phyloP scores from a whole-genome alignment of 2,329 filamentous ascomycete genomes.

The Chaetothyriales sp. region DNA sequence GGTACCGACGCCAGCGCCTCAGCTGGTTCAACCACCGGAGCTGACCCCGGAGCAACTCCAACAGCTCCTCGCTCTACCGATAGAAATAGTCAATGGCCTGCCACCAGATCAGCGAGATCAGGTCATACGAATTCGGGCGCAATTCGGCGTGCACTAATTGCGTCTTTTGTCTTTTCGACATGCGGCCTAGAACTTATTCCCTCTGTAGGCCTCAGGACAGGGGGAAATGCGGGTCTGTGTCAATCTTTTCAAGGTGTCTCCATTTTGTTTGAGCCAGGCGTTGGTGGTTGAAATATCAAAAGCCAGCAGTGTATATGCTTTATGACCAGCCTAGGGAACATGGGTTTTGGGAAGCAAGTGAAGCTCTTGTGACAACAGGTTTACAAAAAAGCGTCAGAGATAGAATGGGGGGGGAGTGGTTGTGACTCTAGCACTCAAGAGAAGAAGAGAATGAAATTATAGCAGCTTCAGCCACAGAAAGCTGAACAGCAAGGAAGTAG shows the following conservation, averaged over 20 bases:
- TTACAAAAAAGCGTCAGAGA: too few species aligned
- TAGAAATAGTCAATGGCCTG: conserved; percentile 63
- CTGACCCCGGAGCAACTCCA: conserved; percentile 53
- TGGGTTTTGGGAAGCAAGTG: not conserved
- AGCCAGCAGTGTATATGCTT: not conserved
- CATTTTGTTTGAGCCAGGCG: not conserved
- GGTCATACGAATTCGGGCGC: conserved; percentile 60
- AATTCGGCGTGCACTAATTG: conserved; percentile 28
- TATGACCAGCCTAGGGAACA: not conserved
- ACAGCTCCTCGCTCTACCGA: conserved; percentile 66
- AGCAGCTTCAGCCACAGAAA: too few species aligned
- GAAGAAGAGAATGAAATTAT: too few species aligned
- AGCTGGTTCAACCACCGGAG: conserved; percentile 25
- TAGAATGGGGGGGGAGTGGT: too few species aligned
- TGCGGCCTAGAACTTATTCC: not conserved
- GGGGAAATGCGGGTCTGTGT: not conserved
- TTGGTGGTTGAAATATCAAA: not conserved
- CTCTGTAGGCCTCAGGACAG: too few species aligned
- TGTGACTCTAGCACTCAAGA: too few species aligned
- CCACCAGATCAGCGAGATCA: conserved; percentile 62
- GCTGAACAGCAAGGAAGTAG: too few species aligned
- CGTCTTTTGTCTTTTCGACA: not conserved
- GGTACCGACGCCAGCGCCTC: conserved; percentile 25
- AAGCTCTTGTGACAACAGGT: not conserved
- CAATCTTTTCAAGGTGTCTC: not conserved